Percentiles rank a stretch among this genome's conserved stretches.
phyloP scores from a whole-genome alignment of 257 asterid species.

The Paraleonurus japonicus region DNA sequence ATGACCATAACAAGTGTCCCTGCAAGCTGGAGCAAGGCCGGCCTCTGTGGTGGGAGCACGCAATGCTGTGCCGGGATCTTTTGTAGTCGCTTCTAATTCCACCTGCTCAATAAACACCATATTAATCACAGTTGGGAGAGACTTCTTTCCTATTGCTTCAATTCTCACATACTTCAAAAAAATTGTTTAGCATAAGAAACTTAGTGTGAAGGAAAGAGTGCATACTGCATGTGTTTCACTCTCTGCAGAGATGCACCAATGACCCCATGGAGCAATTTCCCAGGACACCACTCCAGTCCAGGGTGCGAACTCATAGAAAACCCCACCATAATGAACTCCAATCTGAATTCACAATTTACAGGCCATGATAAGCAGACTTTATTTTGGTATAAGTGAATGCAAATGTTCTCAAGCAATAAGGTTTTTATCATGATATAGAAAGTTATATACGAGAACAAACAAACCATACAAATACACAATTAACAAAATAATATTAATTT shows the following conservation, averaged over 20 bases:
- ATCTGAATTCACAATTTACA: constrained; percentile 50
- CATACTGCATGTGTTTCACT: constrained; percentile 64
- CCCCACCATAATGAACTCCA: constrained; percentile 78
- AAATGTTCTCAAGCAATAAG: background rate
- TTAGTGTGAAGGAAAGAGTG: background rate
- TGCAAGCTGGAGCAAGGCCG: constrained; percentile 90
- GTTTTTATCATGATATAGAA: background rate
- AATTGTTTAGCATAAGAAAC: background rate
- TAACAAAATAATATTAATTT: background rate
- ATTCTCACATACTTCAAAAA: background rate
- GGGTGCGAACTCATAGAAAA: constrained; percentile 83
- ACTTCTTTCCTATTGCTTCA: background rate
- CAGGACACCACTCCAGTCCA: constrained; percentile 88
- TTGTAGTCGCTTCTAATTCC: constrained; percentile 70
- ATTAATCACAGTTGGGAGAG: background rate
- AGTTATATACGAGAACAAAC: background rate
- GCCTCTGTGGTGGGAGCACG: constrained; percentile 96
- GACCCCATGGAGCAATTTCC: constrained; percentile 91
- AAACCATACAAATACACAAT: background rate
- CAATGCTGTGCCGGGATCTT: constrained; percentile 74
- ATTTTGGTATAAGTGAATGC: background rate
- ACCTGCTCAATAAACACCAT: constrained; percentile 43
- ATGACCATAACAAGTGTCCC: constrained; percentile 77
- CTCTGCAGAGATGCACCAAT: constrained; percentile 80
- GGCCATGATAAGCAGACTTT: background rate